Base-by-base conservation (phyloP, 352 stramenopile genomes). In the Phytopythium chamaehyphon region DNA sequence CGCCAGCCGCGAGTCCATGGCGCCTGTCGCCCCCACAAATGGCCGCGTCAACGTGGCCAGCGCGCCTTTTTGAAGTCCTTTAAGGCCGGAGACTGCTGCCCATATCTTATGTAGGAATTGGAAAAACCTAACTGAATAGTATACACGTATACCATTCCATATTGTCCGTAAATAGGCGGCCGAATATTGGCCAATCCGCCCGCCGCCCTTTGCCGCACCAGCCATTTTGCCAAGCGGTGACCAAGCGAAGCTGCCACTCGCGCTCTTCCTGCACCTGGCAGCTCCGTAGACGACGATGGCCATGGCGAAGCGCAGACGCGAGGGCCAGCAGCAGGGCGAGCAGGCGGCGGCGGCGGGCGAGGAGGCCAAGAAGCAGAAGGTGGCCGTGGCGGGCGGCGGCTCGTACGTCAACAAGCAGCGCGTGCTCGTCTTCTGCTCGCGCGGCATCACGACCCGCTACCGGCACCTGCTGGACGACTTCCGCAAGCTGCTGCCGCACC, bases 391-490 rank as follows among this genome's bases (percentile, higher is more conserved):
- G 1, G 68, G 61, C 35, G 68, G 58, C 47, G 62, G 24, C 42
- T 73, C 72, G 54, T 97, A 96, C 64, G 42, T 86, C 10, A 97
- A 97, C 80, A 97, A 97, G 69, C 89, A 97, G 72, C 86, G 91
- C 28, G 85, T 96, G 61, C 79, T 98, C 28, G 86, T 98, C 45
- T 95, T 98, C 57, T 94, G 77, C 51, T 97, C 89, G 57, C 85
- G 91, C 18, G 91, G 91, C 53, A 93, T 97, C 67, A 97, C 78
- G 50, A 95, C 96, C 15, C 85, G 97, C 40, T 99, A 98, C 71
- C 87, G 98, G 43, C 97, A 99, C 73, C 69, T 99, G 37, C 74
- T 99, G 54, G 96, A 99, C 65, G 97, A 99, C 72, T 88, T 99
- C 50, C 86, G 94, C 37, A 98, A 97, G 59, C 71, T 99, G 11